Conservation (phyloP, 2,329 filamentous ascomycete species). For the Juglanconis juglandina region DNA sequence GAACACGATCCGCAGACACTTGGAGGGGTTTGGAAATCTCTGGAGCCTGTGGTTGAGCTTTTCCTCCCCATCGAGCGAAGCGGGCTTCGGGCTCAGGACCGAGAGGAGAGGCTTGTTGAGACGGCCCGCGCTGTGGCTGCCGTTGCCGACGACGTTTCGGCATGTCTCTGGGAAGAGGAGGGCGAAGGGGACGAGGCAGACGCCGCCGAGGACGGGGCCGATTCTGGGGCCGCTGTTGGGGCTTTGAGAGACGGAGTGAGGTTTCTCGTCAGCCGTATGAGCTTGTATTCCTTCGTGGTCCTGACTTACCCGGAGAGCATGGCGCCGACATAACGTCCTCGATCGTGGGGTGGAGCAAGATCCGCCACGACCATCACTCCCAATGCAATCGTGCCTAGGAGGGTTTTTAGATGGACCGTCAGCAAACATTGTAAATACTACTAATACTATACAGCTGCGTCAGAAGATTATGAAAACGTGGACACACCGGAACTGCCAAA, state of each 20-base stretch:
- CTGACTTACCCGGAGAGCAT: neutral
- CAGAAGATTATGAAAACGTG: neutral
- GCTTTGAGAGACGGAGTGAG: neutral
- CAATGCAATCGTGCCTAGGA: neutral
- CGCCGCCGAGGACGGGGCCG: slow-evolving; percentile 32
- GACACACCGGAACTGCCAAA: neutral
- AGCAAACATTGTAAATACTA: no score
- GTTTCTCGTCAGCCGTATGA: neutral
- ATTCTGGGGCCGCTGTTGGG: slow-evolving; percentile 14
- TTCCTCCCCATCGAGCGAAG: neutral
- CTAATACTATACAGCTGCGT: no score
- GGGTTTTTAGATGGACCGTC: neutral
- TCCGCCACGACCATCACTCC: neutral
- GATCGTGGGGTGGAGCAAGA: neutral
- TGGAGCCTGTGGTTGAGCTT: neutral
- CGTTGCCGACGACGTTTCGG: slow-evolving; percentile 31
- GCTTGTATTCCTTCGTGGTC: neutral
- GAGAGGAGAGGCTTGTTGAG: slow-evolving; percentile 6
- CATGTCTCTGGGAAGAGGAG: slow-evolving; percentile 30
- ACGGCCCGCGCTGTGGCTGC: slow-evolving; percentile 6
- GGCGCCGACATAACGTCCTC: neutral
- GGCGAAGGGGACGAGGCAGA: slow-evolving; percentile 19
- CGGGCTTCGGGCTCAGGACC: neutral
- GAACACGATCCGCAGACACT: slow-evolving; percentile 18
- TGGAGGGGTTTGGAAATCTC: slow-evolving; percentile 19